Percentiles rank a stretch among this genome's conserved stretches.
phyloP scores from a whole-genome alignment of 306 rosid species.

The Trifolium repens region DNA sequence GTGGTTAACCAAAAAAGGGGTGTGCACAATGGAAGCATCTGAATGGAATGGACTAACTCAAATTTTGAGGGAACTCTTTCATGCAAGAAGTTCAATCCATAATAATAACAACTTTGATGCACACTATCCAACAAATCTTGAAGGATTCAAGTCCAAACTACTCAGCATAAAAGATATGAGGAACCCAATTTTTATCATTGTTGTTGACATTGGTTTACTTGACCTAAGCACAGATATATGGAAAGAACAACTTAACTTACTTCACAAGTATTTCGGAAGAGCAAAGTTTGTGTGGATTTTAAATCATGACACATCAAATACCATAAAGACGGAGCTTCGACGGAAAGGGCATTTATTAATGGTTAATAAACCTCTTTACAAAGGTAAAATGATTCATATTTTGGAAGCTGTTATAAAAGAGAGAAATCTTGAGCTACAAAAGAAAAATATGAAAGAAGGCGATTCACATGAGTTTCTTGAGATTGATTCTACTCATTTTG shows the following conservation, averaged over 20 bases:
- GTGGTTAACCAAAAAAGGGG: slow-evolving; percentile 81
- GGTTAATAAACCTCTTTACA: slow-evolving; percentile 88
- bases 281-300: slow-evolving; percentile 92
- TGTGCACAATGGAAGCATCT: slow-evolving; percentile 74
- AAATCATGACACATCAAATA: slow-evolving; percentile 86
- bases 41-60: slow-evolving; percentile 98
- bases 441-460: slow-evolving; percentile 63
- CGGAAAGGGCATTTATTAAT: slow-evolving; percentile 71
- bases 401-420: slow-evolving; percentile 77
- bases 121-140: slow-evolving; percentile 55
- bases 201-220: slow-evolving; percentile 84
- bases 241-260: slow-evolving; percentile 93
- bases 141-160: slow-evolving; percentile 60
- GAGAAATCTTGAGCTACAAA: slow-evolving; percentile 66
- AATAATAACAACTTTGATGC: slow-evolving; percentile 58
- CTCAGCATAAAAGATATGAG: slow-evolving; percentile 64
- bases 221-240: slow-evolving; percentile 98
- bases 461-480: slow-evolving; percentile 79
- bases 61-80: slow-evolving; percentile 75
- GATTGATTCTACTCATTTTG: slow-evolving; percentile 85
- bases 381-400: slow-evolving; percentile 82
- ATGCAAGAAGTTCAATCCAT: slow-evolving; percentile 54
- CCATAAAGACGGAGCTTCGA: slow-evolving; percentile 85
- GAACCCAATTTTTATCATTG: slow-evolving; percentile 67
- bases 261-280: slow-evolving; percentile 73